Base-by-base conservation (phyloP, 208 protist genomes). In the Leishmania guyanensis region DNA sequence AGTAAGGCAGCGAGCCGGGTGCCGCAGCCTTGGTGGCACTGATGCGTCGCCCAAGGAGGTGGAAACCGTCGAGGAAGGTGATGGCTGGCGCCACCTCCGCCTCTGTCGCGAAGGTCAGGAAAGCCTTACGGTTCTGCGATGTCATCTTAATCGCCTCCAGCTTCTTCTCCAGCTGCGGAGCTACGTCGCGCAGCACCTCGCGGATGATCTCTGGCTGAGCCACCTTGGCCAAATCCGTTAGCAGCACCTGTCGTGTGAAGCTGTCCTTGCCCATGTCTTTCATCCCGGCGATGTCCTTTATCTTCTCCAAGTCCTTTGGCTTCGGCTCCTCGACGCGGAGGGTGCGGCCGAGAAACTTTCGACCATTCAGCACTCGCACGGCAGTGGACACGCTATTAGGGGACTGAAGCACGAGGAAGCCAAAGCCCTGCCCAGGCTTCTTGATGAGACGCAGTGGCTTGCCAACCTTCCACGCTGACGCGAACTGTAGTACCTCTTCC, bases 71-170 rank as follows among this genome's bases (percentile, higher is more conserved):
- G n/a, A 98, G 87, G 79, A 98, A 96, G 54, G 75, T 81, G 48
- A 98, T 88, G 26, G 93, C 93, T 10, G 91, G 66, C 43, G 77
- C 88, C 33, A 96, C 95, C 53, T 98, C 93, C 3, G 85, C 89
- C 75, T 90, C 83, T 73, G 88, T 78, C 78, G 79, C 76, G 83
- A 98, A 95, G 46, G 95, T 98, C 75, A 98, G 79, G 81, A 98
- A 98, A 14, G 95, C 95, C 82, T 98, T 98, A 64, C 95, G 93
- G 82, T 96, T 96, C 58, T 89, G 89, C 29, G 92, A 94, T n/a
- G 93, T 96, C 92, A 98, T 96, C 86, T 98, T 98, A 74, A 98
- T 92, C 10, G 89, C 86, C 77, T 97, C 91, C 26, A 98, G 77
- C 75, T 90, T 94, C 84, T 91, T 89, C 83, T 96, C 92, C 74